A percentile compares a stretch with the other conserved stretches of the same genome.
These are phyloP conservation scores for Didymella arachidicola DNA, from an alignment of 2,329 filamentous ascomycete genomes.

Conservation along the genomic window DNA sequence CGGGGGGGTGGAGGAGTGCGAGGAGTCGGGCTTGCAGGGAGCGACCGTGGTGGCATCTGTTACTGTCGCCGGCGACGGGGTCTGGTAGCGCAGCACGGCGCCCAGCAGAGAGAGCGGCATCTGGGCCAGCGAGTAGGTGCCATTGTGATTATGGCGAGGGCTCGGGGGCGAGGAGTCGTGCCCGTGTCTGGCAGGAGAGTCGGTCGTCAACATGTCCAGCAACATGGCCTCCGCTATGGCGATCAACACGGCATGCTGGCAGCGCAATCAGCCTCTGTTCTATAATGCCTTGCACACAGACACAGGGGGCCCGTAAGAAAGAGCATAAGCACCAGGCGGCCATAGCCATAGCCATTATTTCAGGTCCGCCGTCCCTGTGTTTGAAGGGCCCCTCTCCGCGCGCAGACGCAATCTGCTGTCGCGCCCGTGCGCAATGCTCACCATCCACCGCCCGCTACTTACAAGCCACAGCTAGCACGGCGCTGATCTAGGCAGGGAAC, in stretches of 20 bases:
- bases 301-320: slow-evolving; percentile 13
- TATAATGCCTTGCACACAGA: not conserved
- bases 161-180: slow-evolving; percentile 35
- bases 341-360: slow-evolving; percentile 22
- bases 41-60: not conserved
- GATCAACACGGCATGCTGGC: slow-evolving; percentile 31
- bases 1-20: no score
- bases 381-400: slow-evolving; percentile 26
- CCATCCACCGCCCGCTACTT: slow-evolving; percentile 27
- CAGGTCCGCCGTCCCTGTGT: slow-evolving; percentile 29
- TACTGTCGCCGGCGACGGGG: slow-evolving; percentile 25
- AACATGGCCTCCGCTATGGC: slow-evolving; percentile 39
- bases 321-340: slow-evolving; percentile 21
- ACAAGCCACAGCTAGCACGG: slow-evolving; percentile 40
- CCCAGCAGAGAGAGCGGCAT: slow-evolving; percentile 48
- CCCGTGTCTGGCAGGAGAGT: slow-evolving; percentile 46
- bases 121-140: slow-evolving; percentile 38
- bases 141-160: slow-evolving; percentile 29
- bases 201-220: slow-evolving; percentile 50
- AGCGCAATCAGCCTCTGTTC: slow-evolving; percentile 20
- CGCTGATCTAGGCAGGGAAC: slow-evolving; percentile 28
- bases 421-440: slow-evolving; percentile 22
- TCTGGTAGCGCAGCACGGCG: slow-evolving; percentile 39
- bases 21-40: no score
- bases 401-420: slow-evolving; percentile 23